phyloP scores from a whole-genome alignment of 75 land plant species.

The Isoetes taiwanensis region DNA sequence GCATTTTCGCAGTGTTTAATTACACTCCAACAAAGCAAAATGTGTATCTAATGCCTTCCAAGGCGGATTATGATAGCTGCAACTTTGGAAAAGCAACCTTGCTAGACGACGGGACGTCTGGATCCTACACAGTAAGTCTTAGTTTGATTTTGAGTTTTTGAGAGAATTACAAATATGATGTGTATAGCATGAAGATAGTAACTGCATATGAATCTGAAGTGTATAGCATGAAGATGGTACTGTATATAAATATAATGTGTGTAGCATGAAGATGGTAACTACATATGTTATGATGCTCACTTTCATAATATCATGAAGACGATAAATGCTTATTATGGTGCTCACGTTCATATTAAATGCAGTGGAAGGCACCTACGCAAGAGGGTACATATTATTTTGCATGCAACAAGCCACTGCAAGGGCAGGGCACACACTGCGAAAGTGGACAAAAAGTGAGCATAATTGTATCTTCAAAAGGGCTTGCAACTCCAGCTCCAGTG shows the following conservation, averaged over 20 bases:
- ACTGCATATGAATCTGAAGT: background rate
- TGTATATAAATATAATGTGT: background rate
- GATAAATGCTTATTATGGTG: no score
- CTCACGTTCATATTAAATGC: no score
- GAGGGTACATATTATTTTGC: background rate
- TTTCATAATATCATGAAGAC: background rate
- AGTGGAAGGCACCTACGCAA: background rate
- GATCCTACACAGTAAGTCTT: background rate
- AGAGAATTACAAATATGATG: no score
- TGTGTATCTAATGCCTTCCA: background rate
- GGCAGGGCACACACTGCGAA: constrained; percentile 4
- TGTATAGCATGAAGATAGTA: no score
- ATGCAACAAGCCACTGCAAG: background rate
- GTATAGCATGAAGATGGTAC: background rate
- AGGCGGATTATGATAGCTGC: background rate
- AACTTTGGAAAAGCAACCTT: background rate
- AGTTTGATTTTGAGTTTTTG: no score
- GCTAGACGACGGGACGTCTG: background rate
- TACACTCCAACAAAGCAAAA: background rate
- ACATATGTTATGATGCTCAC: background rate
- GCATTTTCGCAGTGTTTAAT: background rate
- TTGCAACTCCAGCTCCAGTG: background rate
- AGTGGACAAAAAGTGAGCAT: constrained; percentile 3
- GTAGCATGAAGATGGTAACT: background rate
- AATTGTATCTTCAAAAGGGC: background rate